Evolutionary conservation across 352 stramenopile species (phyloP).

Genomic region (Pythium biforme): DNA sequence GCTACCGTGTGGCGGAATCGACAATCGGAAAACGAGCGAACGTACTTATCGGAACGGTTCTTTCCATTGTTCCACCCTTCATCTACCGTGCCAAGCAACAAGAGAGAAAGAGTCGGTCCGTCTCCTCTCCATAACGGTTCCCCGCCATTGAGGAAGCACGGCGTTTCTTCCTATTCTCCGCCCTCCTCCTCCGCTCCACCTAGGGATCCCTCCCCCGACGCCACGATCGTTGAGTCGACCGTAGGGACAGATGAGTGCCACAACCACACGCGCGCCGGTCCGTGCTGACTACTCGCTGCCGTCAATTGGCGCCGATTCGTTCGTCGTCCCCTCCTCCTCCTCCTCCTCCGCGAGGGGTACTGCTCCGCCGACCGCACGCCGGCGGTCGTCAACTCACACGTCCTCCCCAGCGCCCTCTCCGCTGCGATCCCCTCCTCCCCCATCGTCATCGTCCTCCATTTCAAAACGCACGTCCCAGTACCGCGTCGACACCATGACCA

Average conservation of each 20-base stretch:
- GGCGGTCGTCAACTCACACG: slow-evolving; percentile 21
- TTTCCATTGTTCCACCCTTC: slow-evolving; percentile 15
- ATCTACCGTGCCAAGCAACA: neutral
- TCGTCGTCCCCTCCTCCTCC: neutral
- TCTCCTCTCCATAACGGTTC: slow-evolving; percentile 9
- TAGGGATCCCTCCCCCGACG: neutral
- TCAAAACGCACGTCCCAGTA: neutral
- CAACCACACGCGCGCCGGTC: slow-evolving; percentile 5
- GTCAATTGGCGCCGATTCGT: slow-evolving; percentile 11
- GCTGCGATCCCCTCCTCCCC: neutral
- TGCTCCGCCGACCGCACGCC: neutral
- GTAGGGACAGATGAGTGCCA: slow-evolving; percentile 21
- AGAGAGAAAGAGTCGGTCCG: slow-evolving; percentile 11
- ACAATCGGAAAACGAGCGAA: slow-evolving; percentile 4
- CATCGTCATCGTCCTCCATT: neutral
- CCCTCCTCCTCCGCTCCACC: neutral
- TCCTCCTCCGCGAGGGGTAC: neutral
- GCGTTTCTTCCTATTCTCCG: neutral
- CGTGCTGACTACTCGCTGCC: slow-evolving; percentile 21
- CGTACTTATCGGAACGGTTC: slow-evolving; percentile 1
- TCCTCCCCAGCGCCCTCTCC: slow-evolving; percentile 10
- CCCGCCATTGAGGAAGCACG: neutral
- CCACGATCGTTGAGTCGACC: neutral
- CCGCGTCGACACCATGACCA: neutral
- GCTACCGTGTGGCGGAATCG: slow-evolving; percentile 3